phyloP scores from a whole-genome alignment of 257 asterid genomes.

The Nemophila menziesii region DNA sequence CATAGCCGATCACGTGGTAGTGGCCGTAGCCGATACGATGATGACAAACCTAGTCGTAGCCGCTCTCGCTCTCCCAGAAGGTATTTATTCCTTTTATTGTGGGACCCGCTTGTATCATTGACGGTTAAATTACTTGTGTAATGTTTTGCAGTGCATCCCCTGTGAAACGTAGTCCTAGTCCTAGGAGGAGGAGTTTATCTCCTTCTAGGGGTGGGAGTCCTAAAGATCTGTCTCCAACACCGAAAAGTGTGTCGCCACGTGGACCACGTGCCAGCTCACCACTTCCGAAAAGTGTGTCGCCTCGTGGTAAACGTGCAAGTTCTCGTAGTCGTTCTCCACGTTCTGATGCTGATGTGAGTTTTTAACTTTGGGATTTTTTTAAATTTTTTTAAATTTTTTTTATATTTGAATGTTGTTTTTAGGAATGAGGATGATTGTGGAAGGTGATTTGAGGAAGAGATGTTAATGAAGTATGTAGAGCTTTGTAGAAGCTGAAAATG shows the following conservation, averaged over 20 bases:
- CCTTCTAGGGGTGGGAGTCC: conserved; percentile 71
- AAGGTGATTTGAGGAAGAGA: too few species aligned
- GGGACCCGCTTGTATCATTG: neutral
- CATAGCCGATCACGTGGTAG: conserved; percentile 13
- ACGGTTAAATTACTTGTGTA: conserved; percentile 1
- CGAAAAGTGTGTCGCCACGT: too few species aligned
- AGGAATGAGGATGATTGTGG: conserved; percentile 37
- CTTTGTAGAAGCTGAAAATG: too few species aligned
- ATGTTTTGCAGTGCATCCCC: conserved; percentile 59
- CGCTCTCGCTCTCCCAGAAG: neutral
- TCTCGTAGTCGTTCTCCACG: conserved; percentile 67
- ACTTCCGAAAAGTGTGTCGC: conserved; percentile 63
- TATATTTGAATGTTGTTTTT: too few species aligned
- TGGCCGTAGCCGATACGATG: conserved; percentile 12
- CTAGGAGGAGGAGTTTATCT: conserved; percentile 58
- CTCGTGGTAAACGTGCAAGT: conserved; percentile 40
- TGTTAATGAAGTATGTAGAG: too few species aligned
- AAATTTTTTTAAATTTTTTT: neutral
- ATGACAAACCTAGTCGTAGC: too few species aligned
- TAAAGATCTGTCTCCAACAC: conserved; percentile 28
- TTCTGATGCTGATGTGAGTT: conserved; percentile 78
- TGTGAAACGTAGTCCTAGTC: conserved; percentile 55
- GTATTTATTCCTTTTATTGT: neutral
- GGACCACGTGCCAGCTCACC: too few species aligned
- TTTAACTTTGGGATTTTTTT: neutral